Evolutionary conservation across 78 protist genomes (phyloP).

Genomic region (Protostelium mycophagum): DNA sequence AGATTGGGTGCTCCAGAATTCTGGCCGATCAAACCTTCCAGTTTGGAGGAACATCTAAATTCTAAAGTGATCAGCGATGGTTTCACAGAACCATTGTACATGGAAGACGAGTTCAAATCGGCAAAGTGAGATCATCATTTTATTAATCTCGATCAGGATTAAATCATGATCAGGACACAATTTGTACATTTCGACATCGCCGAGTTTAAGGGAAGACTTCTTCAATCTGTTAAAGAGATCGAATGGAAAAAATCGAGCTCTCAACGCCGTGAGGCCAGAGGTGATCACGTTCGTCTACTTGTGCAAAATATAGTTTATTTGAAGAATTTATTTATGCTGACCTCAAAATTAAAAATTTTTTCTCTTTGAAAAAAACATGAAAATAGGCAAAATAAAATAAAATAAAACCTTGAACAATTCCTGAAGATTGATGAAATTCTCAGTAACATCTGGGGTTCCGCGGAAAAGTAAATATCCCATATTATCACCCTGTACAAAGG

Average conservation of each 20-base stretch:
- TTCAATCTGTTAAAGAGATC: background rate
- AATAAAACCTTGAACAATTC: too few relatives aligned
- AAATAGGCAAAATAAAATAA: too few relatives aligned
- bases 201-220: background rate
- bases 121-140: background rate
- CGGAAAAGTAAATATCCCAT: background rate
- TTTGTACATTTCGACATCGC: background rate
- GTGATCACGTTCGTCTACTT: too few relatives aligned
- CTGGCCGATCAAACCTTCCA: background rate
- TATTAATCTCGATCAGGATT: too few relatives aligned
- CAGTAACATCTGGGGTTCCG: background rate
- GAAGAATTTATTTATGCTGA: too few relatives aligned
- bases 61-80: background rate
- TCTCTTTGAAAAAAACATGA: too few relatives aligned
- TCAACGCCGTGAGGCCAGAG: background rate
- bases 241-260: background rate
- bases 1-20: background rate
- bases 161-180: background rate
- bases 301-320: too few relatives aligned
- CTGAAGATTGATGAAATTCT: background rate
- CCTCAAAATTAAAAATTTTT: too few relatives aligned
- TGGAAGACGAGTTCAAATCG: background rate
- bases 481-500: background rate
- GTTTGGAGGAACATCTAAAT: background rate
- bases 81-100: background rate